Evolutionary conservation across 2,329 filamentous ascomycete genomes (phyloP).

Genomic region (Talaromyces sp.): DNA sequence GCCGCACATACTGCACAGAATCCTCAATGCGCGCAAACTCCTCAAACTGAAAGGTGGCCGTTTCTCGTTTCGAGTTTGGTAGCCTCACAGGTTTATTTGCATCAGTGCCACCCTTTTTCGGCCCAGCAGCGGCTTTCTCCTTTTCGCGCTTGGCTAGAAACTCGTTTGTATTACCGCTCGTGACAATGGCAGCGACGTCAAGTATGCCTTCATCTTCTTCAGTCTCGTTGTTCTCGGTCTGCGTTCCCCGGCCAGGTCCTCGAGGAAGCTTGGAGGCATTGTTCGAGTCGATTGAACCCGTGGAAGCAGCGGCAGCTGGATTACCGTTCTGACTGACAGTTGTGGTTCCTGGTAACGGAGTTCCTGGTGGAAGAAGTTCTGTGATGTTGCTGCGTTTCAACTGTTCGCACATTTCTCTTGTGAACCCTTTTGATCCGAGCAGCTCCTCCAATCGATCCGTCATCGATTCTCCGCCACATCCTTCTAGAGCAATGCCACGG

Average conservation of each 20-base stretch:
- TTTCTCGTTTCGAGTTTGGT: constrained; percentile 58
- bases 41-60: constrained; percentile 59
- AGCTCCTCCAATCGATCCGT: constrained; percentile 69
- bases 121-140: constrained; percentile 57
- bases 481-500: constrained; percentile 57
- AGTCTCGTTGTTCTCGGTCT: constrained; percentile 46
- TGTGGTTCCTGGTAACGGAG: constrained; percentile 49
- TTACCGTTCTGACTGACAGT: constrained; percentile 47
- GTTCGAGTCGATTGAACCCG: constrained; percentile 46
- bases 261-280: constrained; percentile 45
- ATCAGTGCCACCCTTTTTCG: constrained; percentile 47
- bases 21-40: constrained; percentile 55
- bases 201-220: constrained; percentile 61
- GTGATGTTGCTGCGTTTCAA: constrained; percentile 62
- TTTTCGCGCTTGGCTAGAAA: constrained; percentile 61
- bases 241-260: constrained; percentile 54
- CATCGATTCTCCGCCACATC: constrained; percentile 84
- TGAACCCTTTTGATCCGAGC: constrained; percentile 57
- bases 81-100: constrained; percentile 50
- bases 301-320: constrained; percentile 56
- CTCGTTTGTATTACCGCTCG: constrained; percentile 59
- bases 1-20: constrained; percentile 48
- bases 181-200: constrained; percentile 62
- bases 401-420: constrained; percentile 62
- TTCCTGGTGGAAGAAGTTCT: constrained; percentile 57